Conservation (phyloP, 2,329 filamentous ascomycete genomes). For the Paecilomyces niveus region DNA sequence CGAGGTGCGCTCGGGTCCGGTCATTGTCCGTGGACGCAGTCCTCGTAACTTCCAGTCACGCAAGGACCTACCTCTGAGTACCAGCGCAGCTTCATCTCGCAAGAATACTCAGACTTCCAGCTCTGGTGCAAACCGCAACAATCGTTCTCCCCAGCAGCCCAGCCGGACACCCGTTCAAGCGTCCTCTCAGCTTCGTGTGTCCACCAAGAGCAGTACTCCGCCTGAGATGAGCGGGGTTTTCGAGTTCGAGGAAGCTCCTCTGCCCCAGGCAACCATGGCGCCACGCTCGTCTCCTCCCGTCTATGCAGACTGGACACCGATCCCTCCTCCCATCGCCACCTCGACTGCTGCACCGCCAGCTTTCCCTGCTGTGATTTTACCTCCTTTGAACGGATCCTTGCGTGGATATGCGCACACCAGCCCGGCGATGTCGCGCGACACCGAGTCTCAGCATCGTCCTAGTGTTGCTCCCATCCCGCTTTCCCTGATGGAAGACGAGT, state of each 20-base stretch:
- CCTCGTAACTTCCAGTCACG: conserved; percentile 91
- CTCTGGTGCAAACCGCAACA: conserved; percentile 22
- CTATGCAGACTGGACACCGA: conserved; percentile 31
- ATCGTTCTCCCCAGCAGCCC: conserved; percentile 16
- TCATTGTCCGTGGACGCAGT: conserved; percentile 88
- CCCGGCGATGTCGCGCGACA: conserved; percentile 42
- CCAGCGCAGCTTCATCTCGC: conserved; percentile 69
- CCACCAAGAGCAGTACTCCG: conserved; percentile 28
- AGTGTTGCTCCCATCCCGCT: conserved; percentile 45
- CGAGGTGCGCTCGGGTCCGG: conserved; percentile 79
- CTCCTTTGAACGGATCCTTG: conserved; percentile 7
- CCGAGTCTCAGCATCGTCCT: conserved; percentile 27
- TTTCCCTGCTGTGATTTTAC: conserved; percentile 11
- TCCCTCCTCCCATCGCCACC: conserved; percentile 17
- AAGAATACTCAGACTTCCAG: conserved; percentile 52
- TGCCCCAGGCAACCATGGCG: conserved; percentile 19
- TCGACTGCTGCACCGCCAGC: conserved; percentile 12
- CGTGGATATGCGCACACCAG: conserved; percentile 46
- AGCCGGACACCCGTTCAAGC: conserved; percentile 5
- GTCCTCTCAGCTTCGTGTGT: conserved; percentile 20
- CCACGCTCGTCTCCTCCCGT: conserved; percentile 14
- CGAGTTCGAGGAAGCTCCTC: conserved; percentile 19
- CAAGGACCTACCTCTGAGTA: conserved; percentile 83
- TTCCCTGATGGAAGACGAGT: conserved; percentile 51
- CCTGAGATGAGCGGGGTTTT: conserved; percentile 9